Base-by-base conservation (phyloP, 1,284 basidiomycete genomes). In the Cutaneotrichosporon daszewskae region DNA sequence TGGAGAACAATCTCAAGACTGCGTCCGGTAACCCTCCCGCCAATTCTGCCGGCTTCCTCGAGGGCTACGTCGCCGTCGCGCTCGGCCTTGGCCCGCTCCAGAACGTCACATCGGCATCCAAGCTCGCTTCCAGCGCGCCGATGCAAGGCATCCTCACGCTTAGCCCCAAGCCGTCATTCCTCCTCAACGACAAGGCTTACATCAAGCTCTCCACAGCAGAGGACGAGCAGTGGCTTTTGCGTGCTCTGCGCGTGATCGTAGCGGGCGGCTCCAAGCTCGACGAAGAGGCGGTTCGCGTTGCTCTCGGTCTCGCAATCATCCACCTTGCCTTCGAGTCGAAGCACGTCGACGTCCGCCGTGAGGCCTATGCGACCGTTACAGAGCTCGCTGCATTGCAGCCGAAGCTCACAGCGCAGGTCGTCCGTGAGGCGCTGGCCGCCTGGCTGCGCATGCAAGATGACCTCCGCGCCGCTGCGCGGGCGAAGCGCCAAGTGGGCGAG, bases 111-210 rank as follows among this genome's bases (percentile, higher is more conserved):
- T 40, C 44, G 1, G 51, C 55, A 1, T 18, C 46, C n/a, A 64
- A 61, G 40, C 52, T 69, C 35, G 54, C 55, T 18, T 46, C 47
- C 14, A 71, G 71, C 36, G 37, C 67, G 0, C 57, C 60, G 1
- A 42, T 75, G 27, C 55, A 68, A 23, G 54, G 49, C 6, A 51
- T 74, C 19, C 57, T 69, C 2, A 64, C 75, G 1, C 65, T 75
- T 6, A 50, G 61, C 5, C 69, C 72, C 14, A 94, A 89, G 62
- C 85, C 88, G 0, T 84, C 84, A 1, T 94, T 94, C 72, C 64
- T 95, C 29, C 60, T 92, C 17, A 87, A 81, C 79, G 88, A 91
- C 45, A 90, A 86, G 66, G 80, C 87, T 0, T 90, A 89, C 61
- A 78, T 82, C 44, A 89, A 87, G 64, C 58, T 84, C 5, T 72